Percentiles rank a stretch among this genome's conserved stretches.
Conservation (phyloP, 768 basidiomycete species). For the Pleurotus ostreatus region DNA sequence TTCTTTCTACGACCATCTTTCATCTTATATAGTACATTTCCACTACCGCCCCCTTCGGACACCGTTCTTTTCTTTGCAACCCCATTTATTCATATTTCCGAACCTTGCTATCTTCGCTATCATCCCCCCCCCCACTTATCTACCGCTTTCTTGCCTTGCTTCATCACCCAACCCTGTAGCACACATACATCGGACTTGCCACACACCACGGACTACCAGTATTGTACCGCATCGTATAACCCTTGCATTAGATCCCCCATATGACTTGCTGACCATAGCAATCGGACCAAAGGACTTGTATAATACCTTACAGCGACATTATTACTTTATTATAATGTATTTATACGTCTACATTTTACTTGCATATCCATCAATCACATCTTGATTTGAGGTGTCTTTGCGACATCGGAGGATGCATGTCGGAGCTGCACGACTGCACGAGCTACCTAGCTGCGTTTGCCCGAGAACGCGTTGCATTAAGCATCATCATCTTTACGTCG, state of each 20-base stretch:
- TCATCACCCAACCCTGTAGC: neutral
- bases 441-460: no score
- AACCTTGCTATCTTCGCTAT: neutral
- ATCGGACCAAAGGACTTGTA: neutral
- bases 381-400: no score
- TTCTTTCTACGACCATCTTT: neutral
- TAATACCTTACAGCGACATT: neutral
- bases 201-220: neutral
- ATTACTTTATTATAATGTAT: conserved; percentile 9
- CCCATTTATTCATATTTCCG: neutral
- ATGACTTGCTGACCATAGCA: neutral
- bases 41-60: neutral
- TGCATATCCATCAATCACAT: no score
- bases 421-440: no score
- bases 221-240: neutral
- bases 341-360: neutral
- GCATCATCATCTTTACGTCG: neutral
- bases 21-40: neutral
- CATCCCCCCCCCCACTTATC: neutral
- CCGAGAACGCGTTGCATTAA: no score
- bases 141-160: neutral
- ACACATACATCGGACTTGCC: neutral
- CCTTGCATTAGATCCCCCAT: neutral
- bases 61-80: neutral
- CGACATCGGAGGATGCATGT: no score